Conservation (phyloP, 495 filamentous ascomycete genomes). For the Trypethelium eluteriae region DNA sequence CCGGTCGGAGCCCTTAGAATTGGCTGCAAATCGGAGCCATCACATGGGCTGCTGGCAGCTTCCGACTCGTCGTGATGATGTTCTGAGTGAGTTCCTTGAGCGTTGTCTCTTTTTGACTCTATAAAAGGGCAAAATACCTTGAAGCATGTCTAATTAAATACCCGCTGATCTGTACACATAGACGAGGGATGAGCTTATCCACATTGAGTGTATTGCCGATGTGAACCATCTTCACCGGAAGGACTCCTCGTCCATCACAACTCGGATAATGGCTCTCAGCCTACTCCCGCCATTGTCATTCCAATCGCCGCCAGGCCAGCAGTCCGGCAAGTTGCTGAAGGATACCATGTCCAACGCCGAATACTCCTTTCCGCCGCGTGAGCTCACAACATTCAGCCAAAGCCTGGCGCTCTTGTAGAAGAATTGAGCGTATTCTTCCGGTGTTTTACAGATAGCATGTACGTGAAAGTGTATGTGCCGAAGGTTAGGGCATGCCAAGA, state of each 20-base stretch:
- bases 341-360: not conserved
- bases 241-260: not conserved
- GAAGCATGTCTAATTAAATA: too few species aligned
- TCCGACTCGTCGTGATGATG: too few species aligned
- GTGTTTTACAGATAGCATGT: slow-evolving; percentile 2
- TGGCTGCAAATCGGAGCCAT: too few species aligned
- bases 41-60: too few species aligned
- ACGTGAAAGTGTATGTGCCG: not conserved
- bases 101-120: too few species aligned
- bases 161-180: too few species aligned
- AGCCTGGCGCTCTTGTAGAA: slow-evolving; percentile 6
- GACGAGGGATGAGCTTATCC: too few species aligned
- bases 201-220: too few species aligned
- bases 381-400: not conserved
- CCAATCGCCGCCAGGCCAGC: not conserved
- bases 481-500: not conserved
- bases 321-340: not conserved
- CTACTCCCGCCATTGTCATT: not conserved
- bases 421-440: slow-evolving; percentile 1
- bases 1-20: too few species aligned
- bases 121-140: too few species aligned
- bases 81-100: too few species aligned
- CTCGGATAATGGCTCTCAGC: not conserved
- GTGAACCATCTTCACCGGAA: not conserved
- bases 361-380: not conserved